Evolutionary conservation across 2,329 filamentous ascomycete species (phyloP).

Genomic region (Curvularia verruculosa): DNA sequence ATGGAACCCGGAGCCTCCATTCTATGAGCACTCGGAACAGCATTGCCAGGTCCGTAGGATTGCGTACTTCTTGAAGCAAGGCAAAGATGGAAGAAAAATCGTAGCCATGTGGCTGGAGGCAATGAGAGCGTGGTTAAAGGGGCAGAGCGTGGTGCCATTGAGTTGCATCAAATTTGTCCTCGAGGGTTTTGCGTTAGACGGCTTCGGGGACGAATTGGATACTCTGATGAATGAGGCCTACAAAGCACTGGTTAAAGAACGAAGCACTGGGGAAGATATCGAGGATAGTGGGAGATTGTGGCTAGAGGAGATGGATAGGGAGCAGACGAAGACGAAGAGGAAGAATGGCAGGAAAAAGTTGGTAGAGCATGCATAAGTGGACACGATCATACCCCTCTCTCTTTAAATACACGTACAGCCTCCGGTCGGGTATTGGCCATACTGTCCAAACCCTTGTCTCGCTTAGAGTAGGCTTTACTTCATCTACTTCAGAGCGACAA

Average conservation of each 20-base stretch:
- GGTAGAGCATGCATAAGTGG: background rate
- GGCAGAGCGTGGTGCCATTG: conserved; percentile 12
- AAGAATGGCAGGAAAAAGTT: conserved; percentile 6
- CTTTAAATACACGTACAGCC: background rate
- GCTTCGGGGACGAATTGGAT: conserved; percentile 2
- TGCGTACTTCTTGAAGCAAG: background rate
- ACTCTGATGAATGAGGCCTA: conserved; percentile 4
- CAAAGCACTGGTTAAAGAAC: conserved; percentile 7
- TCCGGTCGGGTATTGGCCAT: too few species aligned
- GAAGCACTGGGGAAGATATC: conserved; percentile 8
- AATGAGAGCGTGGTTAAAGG: conserved; percentile 13
- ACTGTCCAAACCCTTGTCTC: too few species aligned
- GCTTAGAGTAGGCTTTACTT: too few species aligned
- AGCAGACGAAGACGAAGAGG: conserved; percentile 18
- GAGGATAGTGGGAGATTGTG: conserved; percentile 8
- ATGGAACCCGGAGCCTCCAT: conserved; percentile 10
- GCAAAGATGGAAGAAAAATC: background rate
- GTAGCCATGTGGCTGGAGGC: conserved; percentile 14
- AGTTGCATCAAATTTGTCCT: conserved; percentile 11
- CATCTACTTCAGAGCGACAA: too few species aligned
- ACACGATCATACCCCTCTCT: too few species aligned
- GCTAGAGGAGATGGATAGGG: conserved; percentile 20
- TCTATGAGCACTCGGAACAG: background rate
- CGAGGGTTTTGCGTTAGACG: background rate
- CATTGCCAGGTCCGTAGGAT: background rate